A percentile compares a stretch with the other conserved stretches of the same genome.
phyloP scores from a whole-genome alignment of 768 basidiomycete species.

The Lentinula raphanica region DNA sequence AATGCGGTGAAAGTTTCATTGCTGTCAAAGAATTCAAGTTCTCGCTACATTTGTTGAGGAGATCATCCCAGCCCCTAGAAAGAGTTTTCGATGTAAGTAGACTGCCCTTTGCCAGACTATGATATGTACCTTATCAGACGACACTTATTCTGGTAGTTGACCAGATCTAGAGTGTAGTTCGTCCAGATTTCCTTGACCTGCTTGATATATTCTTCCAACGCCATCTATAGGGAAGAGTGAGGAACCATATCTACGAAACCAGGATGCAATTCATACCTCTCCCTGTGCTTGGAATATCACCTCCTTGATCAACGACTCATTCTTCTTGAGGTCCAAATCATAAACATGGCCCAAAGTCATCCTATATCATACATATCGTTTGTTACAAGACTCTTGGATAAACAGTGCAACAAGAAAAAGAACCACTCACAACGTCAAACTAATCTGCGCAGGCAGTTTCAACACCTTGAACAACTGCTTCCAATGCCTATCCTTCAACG shows the following conservation, averaged over 20 bases:
- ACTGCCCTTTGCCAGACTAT: neutral
- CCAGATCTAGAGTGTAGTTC: conserved; percentile 89
- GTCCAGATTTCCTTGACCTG: conserved; percentile 98
- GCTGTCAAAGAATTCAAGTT: conserved; percentile 93
- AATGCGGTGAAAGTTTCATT: conserved; percentile 98
- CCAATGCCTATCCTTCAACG: conserved; percentile 97
- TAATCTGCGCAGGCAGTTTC: conserved; percentile 68
- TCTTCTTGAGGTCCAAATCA: conserved; percentile 92
- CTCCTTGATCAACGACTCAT: conserved; percentile 87
- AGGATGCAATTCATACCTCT: conserved; percentile 56
- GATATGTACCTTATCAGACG: conserved; percentile 74
- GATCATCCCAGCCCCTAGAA: conserved; percentile 88
- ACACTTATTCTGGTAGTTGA: conserved; percentile 99
- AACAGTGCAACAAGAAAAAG: neutral
- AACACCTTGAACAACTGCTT: conserved; percentile 92
- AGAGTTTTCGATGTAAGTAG: conserved; percentile 10
- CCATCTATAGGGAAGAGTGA: conserved; percentile 57
- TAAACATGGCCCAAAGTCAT: conserved; percentile 97
- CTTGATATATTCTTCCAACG: conserved; percentile 90
- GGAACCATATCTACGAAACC: neutral
- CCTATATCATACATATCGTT: conserved; percentile 28
- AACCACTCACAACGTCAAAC: conserved; percentile 58
- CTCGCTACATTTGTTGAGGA: conserved; percentile 96
- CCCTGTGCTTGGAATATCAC: conserved; percentile 97
- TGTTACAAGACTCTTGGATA: neutral